A percentile compares a stretch with the other conserved stretches of the same genome.
Conservation (phyloP, 2,329 filamentous ascomycete genomes). For the Colletotrichum theobromicola region DNA sequence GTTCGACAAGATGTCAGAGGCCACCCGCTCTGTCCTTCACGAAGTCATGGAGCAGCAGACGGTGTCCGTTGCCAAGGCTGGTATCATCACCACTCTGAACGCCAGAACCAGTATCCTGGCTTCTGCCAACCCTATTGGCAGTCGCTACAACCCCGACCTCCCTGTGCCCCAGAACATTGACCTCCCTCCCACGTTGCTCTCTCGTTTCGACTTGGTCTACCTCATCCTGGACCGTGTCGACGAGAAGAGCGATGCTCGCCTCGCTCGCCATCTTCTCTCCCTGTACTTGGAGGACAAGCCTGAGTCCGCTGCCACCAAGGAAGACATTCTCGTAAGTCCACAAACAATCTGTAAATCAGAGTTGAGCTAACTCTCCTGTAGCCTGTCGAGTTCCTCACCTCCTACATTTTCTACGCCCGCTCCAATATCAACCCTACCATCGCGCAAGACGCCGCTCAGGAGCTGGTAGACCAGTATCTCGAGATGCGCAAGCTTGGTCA, state of each 20-base stretch:
- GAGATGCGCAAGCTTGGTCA: slow-evolving; percentile 94
- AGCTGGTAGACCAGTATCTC: slow-evolving; percentile 87
- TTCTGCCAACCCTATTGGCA: slow-evolving; percentile 97
- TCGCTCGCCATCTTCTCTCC: slow-evolving; percentile 90
- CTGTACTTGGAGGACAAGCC: slow-evolving; percentile 97
- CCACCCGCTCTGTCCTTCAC: slow-evolving; percentile 80
- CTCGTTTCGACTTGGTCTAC: slow-evolving; percentile 96
- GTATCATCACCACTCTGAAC: slow-evolving; percentile 96
- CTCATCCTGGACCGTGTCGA: slow-evolving; percentile 94
- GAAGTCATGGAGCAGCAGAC: slow-evolving; percentile 92
- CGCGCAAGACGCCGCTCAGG: slow-evolving; percentile 78
- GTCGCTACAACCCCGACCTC: slow-evolving; percentile 94
- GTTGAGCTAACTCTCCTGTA: slow-evolving; percentile 40
- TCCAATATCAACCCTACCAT: slow-evolving; percentile 83
- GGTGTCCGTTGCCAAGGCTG: slow-evolving; percentile 85
- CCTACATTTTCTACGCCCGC: slow-evolving; percentile 96
- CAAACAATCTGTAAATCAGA: background rate
- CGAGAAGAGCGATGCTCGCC: slow-evolving; percentile 83
- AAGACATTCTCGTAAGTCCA: slow-evolving; percentile 79
- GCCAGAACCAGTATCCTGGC: slow-evolving; percentile 94
- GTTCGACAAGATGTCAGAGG: slow-evolving; percentile 86
- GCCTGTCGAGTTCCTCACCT: slow-evolving; percentile 94
- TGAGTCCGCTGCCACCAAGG: slow-evolving; percentile 74
- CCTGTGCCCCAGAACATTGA: slow-evolving; percentile 99
- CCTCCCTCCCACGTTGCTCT: slow-evolving; percentile 90